These are phyloP conservation scores for Trypanosoma avium DNA, from an alignment of 208 protist genomes.

Conservation along the genomic window DNA sequence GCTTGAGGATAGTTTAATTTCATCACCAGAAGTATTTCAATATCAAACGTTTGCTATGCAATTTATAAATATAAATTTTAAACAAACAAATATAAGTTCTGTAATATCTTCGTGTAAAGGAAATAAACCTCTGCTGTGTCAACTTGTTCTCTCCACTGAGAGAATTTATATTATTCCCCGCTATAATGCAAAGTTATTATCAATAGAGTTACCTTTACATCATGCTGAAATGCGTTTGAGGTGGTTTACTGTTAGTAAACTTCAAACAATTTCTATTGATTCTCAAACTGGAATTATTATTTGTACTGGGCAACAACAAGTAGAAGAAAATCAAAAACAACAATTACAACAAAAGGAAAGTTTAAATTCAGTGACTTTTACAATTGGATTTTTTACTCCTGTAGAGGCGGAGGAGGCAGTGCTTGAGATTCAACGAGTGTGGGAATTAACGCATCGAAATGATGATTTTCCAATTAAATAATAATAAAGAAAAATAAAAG, in stretches of 20 bases:
- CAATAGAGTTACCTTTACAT: conserved; percentile 18
- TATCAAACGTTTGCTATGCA: conserved; percentile 25
- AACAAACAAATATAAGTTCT: not conserved
- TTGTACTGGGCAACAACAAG: conserved; percentile 4
- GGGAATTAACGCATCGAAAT: conserved; percentile 19
- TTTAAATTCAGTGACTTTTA: conserved; percentile 2
- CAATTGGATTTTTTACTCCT: conserved; percentile 12
- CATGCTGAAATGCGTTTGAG: conserved; percentile 17
- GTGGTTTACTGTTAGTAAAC: conserved; percentile 16
- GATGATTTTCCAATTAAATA: conserved; percentile 17
- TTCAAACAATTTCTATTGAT: conserved; percentile 8
- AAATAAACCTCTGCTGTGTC: conserved; percentile 11
- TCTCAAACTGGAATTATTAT: conserved; percentile 4
- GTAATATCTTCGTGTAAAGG: too few species aligned
- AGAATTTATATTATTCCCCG: conserved; percentile 21
- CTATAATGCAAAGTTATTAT: conserved; percentile 14
- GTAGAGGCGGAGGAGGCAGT: conserved; percentile 21
- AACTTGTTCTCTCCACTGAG: conserved; percentile 26
- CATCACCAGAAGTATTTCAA: conserved; percentile 23
- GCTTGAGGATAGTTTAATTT: conserved; percentile 22
- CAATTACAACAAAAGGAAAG: not conserved
- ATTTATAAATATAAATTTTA: not conserved
- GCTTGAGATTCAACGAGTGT: conserved; percentile 28
- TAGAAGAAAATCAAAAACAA: too few species aligned
- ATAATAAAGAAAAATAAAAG: not conserved